Percentiles rank a stretch among this genome's conserved stretches.
These are phyloP conservation scores for Solanum paucissectum DNA, from an alignment of 257 asterid genomes.

Conservation along the genomic window DNA sequence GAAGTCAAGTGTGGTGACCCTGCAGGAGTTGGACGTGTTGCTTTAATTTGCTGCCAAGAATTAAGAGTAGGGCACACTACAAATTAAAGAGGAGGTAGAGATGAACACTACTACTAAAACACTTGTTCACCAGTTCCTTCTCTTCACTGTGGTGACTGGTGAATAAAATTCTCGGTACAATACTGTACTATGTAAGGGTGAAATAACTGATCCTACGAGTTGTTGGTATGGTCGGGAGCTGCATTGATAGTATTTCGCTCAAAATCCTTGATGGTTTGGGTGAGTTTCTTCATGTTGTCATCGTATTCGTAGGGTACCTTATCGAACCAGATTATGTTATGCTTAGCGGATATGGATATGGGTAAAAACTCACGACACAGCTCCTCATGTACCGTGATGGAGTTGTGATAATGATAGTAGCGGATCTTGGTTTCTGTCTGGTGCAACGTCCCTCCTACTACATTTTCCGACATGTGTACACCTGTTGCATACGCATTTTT, in stretches of 20 bases:
- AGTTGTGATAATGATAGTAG: constrained; percentile 69
- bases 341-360: neutral
- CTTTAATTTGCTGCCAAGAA: neutral
- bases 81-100: neutral
- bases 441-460: constrained; percentile 47
- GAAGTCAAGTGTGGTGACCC: neutral
- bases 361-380: constrained; percentile 29
- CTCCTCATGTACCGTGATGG: constrained; percentile 51
- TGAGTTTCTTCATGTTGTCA: constrained; percentile 41
- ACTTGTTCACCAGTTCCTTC: neutral
- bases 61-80: neutral
- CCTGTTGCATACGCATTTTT: constrained; percentile 62
- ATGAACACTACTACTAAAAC: neutral
- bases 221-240: constrained; percentile 1
- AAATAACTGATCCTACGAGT: neutral
- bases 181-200: neutral
- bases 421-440: constrained; percentile 46
- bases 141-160: neutral
- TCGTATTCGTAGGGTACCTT: constrained; percentile 48
- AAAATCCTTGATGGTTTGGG: constrained; percentile 36
- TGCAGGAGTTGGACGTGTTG: neutral
- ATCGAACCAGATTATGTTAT: constrained; percentile 37
- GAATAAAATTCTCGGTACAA: neutral
- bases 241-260: constrained; percentile 33
- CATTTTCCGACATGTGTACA: constrained; percentile 68